A percentile compares a stretch with the other conserved stretches of the same genome.
Evolutionary conservation across 1,284 basidiomycete genomes (phyloP).

Genomic region (Peniophora sp.): DNA sequence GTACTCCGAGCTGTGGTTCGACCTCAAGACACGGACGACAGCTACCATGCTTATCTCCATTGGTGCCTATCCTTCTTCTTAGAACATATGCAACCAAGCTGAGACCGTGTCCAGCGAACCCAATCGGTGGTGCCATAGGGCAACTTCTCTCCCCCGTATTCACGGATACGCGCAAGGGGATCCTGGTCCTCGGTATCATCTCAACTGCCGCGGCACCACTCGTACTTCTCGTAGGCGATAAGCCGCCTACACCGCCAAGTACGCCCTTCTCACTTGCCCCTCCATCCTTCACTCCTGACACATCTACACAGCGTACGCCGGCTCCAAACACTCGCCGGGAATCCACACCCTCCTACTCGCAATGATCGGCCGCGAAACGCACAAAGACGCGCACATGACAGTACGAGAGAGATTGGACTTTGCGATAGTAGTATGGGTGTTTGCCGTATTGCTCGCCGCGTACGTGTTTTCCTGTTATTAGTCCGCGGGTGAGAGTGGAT

Average conservation of each 20-base stretch:
- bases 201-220: slow-evolving; percentile 50
- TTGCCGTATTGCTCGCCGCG: slow-evolving; percentile 59
- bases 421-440: slow-evolving; percentile 44
- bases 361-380: slow-evolving; percentile 35
- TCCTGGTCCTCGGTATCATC: slow-evolving; percentile 63
- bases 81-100: no score
- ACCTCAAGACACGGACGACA: slow-evolving; percentile 62
- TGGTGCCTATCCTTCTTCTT: slow-evolving; percentile 30
- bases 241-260: slow-evolving; percentile 74
- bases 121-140: slow-evolving; percentile 50
- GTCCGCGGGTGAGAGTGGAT: background rate
- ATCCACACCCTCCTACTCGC: slow-evolving; percentile 49
- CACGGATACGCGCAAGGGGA: slow-evolving; percentile 40
- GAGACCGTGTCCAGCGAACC: no score
- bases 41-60: slow-evolving; percentile 76
- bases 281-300: background rate
- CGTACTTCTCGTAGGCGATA: slow-evolving; percentile 45
- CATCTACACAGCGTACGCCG: slow-evolving; percentile 49
- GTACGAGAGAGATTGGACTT: slow-evolving; percentile 63
- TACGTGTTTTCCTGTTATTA: slow-evolving; percentile 25
- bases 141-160: slow-evolving; percentile 65
- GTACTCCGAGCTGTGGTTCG: slow-evolving; percentile 77
- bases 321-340: slow-evolving; percentile 46
- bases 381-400: slow-evolving; percentile 46
- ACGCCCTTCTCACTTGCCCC: slow-evolving; percentile 13